Percentiles rank a stretch among this genome's conserved stretches.
Evolutionary conservation across 768 basidiomycete genomes (phyloP).

Genomic region (Auriscalpium orientale): DNA sequence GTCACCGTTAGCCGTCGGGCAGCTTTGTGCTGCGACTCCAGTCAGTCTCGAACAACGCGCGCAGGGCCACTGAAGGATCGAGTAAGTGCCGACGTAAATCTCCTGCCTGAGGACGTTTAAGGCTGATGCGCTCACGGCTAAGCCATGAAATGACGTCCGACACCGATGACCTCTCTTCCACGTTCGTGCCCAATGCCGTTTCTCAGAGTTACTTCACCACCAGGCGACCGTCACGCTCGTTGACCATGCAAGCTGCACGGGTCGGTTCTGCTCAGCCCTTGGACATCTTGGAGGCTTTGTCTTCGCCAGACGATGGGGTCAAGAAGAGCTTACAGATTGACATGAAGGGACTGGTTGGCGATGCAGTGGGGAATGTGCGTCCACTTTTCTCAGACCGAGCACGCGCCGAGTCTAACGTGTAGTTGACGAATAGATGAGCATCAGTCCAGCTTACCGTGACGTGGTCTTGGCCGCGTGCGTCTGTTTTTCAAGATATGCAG

Average conservation of each 20-base stretch:
- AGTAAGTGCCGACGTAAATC: too few species aligned
- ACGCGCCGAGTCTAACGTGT: not conserved
- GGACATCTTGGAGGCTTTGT: constrained; percentile 12
- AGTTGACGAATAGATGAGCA: constrained; percentile 61
- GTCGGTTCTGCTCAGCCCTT: not conserved
- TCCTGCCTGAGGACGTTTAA: too few species aligned
- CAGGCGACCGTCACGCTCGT: not conserved
- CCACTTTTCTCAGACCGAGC: not conserved
- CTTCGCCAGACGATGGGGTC: constrained; percentile 45
- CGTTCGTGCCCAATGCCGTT: not conserved
- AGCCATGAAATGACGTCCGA: constrained; percentile 2
- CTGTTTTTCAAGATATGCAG: not conserved
- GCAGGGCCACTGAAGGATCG: too few species aligned
- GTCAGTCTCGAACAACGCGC: too few species aligned
- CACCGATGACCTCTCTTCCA: constrained; percentile 3
- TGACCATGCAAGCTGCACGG: not conserved
- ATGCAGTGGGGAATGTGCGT: constrained; percentile 78
- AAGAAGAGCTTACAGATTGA: constrained; percentile 64
- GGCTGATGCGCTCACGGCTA: too few species aligned
- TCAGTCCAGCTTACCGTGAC: constrained; percentile 82
- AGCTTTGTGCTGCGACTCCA: too few species aligned
- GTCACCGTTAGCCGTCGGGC: too few species aligned
- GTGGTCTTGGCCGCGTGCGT: constrained; percentile 84
- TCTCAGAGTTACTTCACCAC: constrained; percentile 2
- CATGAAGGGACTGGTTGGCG: constrained; percentile 73